These are phyloP conservation scores for Kluyveromyces siamensis DNA, from an alignment of 805 yeast species.

Conservation along the genomic window DNA sequence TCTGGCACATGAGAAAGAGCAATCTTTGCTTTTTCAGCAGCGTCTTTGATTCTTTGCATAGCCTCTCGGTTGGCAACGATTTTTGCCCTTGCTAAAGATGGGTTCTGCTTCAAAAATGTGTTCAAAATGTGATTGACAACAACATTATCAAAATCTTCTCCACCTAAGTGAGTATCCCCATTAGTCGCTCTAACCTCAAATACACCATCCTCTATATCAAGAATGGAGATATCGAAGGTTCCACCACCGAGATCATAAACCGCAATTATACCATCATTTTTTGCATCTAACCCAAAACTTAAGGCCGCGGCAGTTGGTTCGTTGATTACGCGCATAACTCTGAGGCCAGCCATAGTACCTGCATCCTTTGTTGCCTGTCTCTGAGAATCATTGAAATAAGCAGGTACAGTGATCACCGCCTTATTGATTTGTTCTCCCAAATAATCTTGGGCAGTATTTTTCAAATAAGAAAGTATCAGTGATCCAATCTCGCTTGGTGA, in stretches of 20 bases:
- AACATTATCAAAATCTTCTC: conserved; percentile 74
- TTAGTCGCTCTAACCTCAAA: conserved; percentile 77
- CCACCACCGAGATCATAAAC: conserved; percentile 79
- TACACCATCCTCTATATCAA: conserved; percentile 72
- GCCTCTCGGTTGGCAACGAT: conserved; percentile 43
- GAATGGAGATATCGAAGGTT: conserved; percentile 70
- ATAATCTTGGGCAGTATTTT: conserved; percentile 52
- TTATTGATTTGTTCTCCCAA: conserved; percentile 45
- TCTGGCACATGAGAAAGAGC: conserved; percentile 58
- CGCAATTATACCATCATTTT: conserved; percentile 34
- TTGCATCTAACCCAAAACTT: conserved; percentile 65
- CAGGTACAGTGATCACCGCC: conserved; percentile 81
- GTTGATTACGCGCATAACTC: conserved; percentile 66
- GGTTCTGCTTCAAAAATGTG: conserved; percentile 43
- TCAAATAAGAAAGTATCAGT: conserved; percentile 54
- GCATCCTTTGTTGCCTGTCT: conserved; percentile 79
- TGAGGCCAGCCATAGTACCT: conserved; percentile 66
- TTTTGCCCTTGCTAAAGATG: conserved; percentile 28
- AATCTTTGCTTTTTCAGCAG: conserved; percentile 70
- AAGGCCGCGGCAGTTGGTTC: conserved; percentile 85
- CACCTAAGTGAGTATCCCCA: conserved; percentile 81
- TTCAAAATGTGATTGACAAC: conserved; percentile 49
- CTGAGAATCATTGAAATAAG: conserved; percentile 75
- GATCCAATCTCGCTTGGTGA: conserved; percentile 73
- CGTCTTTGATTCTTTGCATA: conserved; percentile 70